These are phyloP conservation scores for Hericium coralloides DNA, from an alignment of 768 basidiomycete species.

Conservation along the genomic window DNA sequence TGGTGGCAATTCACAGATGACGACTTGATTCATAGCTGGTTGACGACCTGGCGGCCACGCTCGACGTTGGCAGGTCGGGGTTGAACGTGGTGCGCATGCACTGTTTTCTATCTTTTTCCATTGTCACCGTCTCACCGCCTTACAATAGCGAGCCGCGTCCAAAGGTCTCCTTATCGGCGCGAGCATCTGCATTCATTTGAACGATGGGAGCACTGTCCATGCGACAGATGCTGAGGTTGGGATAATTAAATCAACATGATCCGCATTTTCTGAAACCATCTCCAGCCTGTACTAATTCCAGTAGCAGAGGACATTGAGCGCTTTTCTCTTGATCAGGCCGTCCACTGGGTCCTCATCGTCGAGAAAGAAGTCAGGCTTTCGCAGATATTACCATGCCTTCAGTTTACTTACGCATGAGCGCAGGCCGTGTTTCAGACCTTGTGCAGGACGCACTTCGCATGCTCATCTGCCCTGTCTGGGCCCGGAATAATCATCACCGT, in stretches of 20 bases:
- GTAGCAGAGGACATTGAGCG: conserved; percentile 59
- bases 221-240: conserved; percentile 53
- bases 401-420: background rate
- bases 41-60: conserved; percentile 84
- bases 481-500: conserved; percentile 77
- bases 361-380: conserved; percentile 76
- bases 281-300: conserved; percentile 71
- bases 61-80: conserved; percentile 62
- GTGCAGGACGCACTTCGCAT: conserved; percentile 45
- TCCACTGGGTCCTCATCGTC: conserved; percentile 77
- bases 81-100: conserved; percentile 60
- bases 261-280: background rate
- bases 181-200: conserved; percentile 48
- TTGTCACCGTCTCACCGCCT: background rate
- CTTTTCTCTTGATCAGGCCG: conserved; percentile 42
- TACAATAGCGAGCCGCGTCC: conserved; percentile 66
- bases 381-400: too few species aligned
- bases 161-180: conserved; percentile 83
- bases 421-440: conserved; percentile 95
- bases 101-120: conserved; percentile 1
- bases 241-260: background rate
- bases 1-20: too few species aligned
- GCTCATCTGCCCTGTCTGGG: conserved; percentile 42
- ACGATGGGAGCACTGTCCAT: conserved; percentile 41
- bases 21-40: conserved; percentile 46